Evolutionary conservation across 2,329 filamentous ascomycete genomes (phyloP), one percentile per base, ranked within the genome.

Genomic region (Colletotrichum eleusines): DNA sequence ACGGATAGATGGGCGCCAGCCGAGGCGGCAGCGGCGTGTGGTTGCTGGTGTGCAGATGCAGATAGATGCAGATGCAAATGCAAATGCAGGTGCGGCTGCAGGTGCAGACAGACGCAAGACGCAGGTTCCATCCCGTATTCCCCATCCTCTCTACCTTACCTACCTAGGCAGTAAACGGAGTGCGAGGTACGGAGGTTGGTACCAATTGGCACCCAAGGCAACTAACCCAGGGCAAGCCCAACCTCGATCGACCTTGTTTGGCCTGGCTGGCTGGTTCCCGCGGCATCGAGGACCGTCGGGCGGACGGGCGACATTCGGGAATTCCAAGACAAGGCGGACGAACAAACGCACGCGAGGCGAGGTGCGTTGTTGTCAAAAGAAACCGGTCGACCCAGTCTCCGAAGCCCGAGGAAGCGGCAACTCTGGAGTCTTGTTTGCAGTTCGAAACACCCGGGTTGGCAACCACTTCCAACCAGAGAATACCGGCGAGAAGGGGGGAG

Each of bases 81-180:
- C 31, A 33, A 33, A 40, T 40, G 46, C 48, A 51, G 26, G 31
- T 54, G 63, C 57, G 44, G 55, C 23, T 35, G 54, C 63, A 55
- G 61, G 31, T 33, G 50, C 31, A 54, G 51, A 23, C 31, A 33
- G 51, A 33, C 31, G 50, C 62, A 48, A 54, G 61, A 46, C 62
- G 66, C 66, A 66, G 62, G 62, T 51, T 55, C 63, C 63, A 50
- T 57, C 63, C 67, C 63, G 50, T 61, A 59, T 60, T 20, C 16
- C n/a, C 26, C 31, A 33, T 35, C 53, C 31, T 44, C n/a, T n/a
- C n/a, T n/a, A n/a, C n/a, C n/a, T 9, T 40, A 40, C 38, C 35
- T 12, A 38, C 9, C 8, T 11, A 11, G 9, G 11, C 5, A 38
- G 14, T 42, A n/a, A 12, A 33, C 50, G 26, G 16, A 8, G 16